Evolutionary conservation across 768 basidiomycete species (phyloP).

Genomic region (Bullera alba): DNA sequence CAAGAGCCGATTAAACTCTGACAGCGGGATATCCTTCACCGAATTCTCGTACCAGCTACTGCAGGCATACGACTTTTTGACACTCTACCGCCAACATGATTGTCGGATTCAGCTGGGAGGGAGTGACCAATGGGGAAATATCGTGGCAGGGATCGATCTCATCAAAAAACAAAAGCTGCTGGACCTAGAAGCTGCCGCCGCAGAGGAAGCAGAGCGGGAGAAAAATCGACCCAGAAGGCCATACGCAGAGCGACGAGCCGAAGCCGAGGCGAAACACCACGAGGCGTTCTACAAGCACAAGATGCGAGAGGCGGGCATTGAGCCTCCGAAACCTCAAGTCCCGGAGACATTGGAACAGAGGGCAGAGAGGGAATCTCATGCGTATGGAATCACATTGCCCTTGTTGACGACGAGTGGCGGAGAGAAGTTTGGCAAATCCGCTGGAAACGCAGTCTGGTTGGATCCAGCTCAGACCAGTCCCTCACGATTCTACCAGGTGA

Average conservation of each 20-base stretch:
- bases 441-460: constrained; percentile 91
- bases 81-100: constrained; percentile 56
- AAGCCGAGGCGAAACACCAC: constrained; percentile 53
- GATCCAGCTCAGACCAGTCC: constrained; percentile 69
- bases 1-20: constrained; percentile 66
- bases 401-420: constrained; percentile 80
- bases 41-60: constrained; percentile 97
- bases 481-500: constrained; percentile 90
- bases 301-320: no score
- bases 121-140: constrained; percentile 98
- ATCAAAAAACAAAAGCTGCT: constrained; percentile 56
- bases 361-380: constrained; percentile 35
- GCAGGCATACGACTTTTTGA: constrained; percentile 90
- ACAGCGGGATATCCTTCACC: constrained; percentile 88
- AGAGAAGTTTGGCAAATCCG: constrained; percentile 95
- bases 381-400: constrained; percentile 87
- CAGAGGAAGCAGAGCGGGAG: neutral
- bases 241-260: constrained; percentile 8
- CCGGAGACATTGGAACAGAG: neutral
- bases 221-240: neutral
- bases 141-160: constrained; percentile 84
- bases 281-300: neutral
- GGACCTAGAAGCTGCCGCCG: neutral
- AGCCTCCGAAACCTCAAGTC: neutral
- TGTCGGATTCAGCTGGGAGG: constrained; percentile 90